A percentile compares a stretch with the other conserved stretches of the same genome.
Evolutionary conservation across 2,329 filamentous ascomycete genomes (phyloP).

Genomic region (Reticulascus tulasneorum): DNA sequence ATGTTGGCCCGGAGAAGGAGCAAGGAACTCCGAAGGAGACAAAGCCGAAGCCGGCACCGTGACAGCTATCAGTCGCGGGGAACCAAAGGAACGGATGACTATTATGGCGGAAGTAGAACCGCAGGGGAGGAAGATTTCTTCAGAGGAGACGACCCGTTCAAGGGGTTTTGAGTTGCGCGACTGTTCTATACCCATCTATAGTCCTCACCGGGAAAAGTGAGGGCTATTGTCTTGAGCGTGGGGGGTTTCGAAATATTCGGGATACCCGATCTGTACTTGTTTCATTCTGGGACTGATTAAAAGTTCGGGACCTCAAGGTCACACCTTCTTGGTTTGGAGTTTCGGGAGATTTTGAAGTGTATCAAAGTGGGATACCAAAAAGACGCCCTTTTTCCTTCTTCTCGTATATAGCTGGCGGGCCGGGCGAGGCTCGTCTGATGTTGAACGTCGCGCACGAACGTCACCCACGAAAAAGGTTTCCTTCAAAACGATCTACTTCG

Average conservation of each 20-base stretch:
- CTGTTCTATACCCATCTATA: conserved; percentile 3
- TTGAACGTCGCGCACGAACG: no score
- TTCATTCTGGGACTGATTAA: conserved; percentile 3
- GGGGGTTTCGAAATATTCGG: conserved; percentile 8
- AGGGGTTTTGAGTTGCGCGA: conserved; percentile 46
- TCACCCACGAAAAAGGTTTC: no score
- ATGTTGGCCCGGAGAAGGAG: conserved; percentile 47
- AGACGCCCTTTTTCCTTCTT: no score
- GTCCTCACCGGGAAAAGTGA: conserved; percentile 3
- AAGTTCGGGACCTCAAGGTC: neutral
- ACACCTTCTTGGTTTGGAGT: conserved; percentile 5
- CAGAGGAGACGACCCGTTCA: conserved; percentile 59
- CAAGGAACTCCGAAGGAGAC: conserved; percentile 49
- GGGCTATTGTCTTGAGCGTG: conserved; percentile 3
- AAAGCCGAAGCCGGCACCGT: conserved; percentile 50
- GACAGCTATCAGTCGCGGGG: conserved; percentile 47
- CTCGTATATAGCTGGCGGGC: no score
- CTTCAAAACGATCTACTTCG: no score
- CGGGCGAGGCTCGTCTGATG: no score
- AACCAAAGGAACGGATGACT: conserved; percentile 43
- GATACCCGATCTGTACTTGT: conserved; percentile 11
- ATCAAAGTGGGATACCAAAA: no score
- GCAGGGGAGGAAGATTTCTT: conserved; percentile 53
- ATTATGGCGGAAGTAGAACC: conserved; percentile 41
- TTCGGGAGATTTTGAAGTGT: no score